Conservation (phyloP, 352 stramenopile genomes). For the Phytophthora europaea region DNA sequence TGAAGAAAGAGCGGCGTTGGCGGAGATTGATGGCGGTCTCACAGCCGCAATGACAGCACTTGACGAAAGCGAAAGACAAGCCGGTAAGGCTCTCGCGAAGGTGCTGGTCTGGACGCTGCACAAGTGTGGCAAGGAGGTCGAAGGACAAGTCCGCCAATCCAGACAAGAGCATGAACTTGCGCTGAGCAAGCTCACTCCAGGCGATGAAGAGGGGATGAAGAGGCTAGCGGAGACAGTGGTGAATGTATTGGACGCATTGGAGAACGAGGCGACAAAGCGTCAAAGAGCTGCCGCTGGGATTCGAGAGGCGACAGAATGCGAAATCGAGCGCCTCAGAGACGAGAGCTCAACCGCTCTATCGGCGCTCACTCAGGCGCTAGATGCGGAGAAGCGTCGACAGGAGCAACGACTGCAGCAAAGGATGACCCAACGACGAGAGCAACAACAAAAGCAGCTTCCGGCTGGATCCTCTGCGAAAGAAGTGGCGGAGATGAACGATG, state of each 20-base stretch:
- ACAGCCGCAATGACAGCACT: conserved; percentile 18
- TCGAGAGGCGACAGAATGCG: conserved; percentile 18
- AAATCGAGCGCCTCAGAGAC: conserved; percentile 33
- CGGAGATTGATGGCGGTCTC: conserved; percentile 20
- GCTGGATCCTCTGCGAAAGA: conserved; percentile 18
- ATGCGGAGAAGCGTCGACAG: conserved; percentile 39
- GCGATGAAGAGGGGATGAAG: neutral
- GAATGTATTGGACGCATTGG: conserved; percentile 19
- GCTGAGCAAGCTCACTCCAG: conserved; percentile 25
- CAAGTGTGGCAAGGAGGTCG: conserved; percentile 27
- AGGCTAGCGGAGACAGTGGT: conserved; percentile 10
- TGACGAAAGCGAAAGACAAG: conserved; percentile 12
- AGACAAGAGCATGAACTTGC: conserved; percentile 32
- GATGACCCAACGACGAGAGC: conserved; percentile 30
- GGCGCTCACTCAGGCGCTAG: conserved; percentile 19
- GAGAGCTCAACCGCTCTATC: conserved; percentile 27
- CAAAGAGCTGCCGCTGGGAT: conserved; percentile 3
- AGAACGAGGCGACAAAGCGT: conserved; percentile 16
- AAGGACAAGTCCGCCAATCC: conserved; percentile 26
- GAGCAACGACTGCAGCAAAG: conserved; percentile 39
- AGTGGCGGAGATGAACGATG: conserved; percentile 29
- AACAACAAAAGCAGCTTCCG: conserved; percentile 31
- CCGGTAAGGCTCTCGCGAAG: conserved; percentile 22
- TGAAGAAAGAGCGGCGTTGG: conserved; percentile 21
- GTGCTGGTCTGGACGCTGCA: conserved; percentile 18